phyloP scores from a whole-genome alignment of 768 basidiomycete species.

The Psilocybe azurescens region DNA sequence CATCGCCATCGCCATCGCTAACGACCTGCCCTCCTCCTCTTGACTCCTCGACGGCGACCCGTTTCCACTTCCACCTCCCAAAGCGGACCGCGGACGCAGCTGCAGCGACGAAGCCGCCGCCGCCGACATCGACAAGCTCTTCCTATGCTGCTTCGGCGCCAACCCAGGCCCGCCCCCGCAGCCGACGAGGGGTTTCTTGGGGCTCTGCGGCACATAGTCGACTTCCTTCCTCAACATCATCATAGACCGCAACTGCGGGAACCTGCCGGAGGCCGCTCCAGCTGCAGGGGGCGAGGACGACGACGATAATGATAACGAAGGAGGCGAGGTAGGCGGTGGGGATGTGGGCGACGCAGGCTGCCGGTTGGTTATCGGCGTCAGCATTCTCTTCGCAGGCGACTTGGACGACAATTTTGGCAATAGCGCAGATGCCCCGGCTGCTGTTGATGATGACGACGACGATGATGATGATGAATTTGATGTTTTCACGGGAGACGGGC shows the following conservation, averaged over 20 bases:
- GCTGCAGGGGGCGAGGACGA: neutral
- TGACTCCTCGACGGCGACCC: neutral
- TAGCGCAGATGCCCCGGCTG: neutral
- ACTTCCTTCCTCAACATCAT: constrained; percentile 74
- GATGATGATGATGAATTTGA: neutral
- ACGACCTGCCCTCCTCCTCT: too few species aligned
- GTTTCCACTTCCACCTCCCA: neutral
- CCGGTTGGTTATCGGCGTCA: constrained; percentile 18
- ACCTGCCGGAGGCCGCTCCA: constrained; percentile 10
- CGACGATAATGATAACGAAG: constrained; percentile 21
- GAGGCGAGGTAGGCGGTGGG: constrained; percentile 34
- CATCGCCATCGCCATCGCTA: neutral
- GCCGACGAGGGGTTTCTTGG: constrained; percentile 47
- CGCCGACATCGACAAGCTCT: constrained; percentile 24
- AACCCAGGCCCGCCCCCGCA: constrained; percentile 4
- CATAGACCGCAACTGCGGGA: constrained; percentile 52
- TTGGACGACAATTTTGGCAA: constrained; percentile 3
- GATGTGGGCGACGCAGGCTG: constrained; percentile 30
- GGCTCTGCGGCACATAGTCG: constrained; percentile 76
- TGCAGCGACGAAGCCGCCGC: neutral
- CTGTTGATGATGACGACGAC: constrained; percentile 7
- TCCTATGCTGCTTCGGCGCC: constrained; percentile 19
- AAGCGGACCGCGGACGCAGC: neutral
- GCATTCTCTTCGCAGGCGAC: constrained; percentile 19
- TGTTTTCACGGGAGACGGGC: constrained; percentile 47